Percentiles rank a stretch among this genome's conserved stretches.
These are phyloP conservation scores for Oenanthe javanica DNA, from an alignment of 140 eudicot genomes.

Conservation along the genomic window DNA sequence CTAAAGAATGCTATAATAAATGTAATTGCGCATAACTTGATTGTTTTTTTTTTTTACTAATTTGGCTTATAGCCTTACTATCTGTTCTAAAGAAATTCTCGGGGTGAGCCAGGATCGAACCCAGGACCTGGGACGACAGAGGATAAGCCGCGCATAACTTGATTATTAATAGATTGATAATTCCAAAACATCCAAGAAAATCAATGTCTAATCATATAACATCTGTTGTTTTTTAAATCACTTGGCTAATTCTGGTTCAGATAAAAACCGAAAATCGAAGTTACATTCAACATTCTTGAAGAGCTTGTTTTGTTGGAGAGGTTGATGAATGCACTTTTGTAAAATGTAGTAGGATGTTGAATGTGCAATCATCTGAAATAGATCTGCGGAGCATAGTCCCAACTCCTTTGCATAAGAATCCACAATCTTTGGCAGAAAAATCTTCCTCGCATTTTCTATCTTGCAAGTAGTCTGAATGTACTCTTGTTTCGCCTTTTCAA, in stretches of 20 bases:
- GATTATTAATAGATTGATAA: too few species aligned
- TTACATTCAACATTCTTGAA: slow-evolving; percentile 57
- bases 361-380: slow-evolving; percentile 47
- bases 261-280: slow-evolving; percentile 55
- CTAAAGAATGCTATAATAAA: too few species aligned
- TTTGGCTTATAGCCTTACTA: too few species aligned
- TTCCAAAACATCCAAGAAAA: too few species aligned
- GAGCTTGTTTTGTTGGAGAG: slow-evolving; percentile 27
- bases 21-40: too few species aligned
- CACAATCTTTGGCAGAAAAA: slow-evolving; percentile 59
- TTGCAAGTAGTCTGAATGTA: slow-evolving; percentile 47
- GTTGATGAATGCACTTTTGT: slow-evolving; percentile 22
- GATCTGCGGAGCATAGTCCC: slow-evolving; percentile 34
- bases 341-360: slow-evolving; percentile 34
- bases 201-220: not conserved
- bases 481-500: slow-evolving; percentile 82
- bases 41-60: too few species aligned
- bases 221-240: not conserved
- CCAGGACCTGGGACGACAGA: too few species aligned
- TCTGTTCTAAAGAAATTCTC: too few species aligned
- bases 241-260: slow-evolving; percentile 39
- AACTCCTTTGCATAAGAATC: slow-evolving; percentile 60
- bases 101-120: too few species aligned
- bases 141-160: too few species aligned
- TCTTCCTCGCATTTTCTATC: slow-evolving; percentile 46